Evolutionary conservation across 2,329 filamentous ascomycete genomes (phyloP).

Genomic region (Botryotinia globosa): DNA sequence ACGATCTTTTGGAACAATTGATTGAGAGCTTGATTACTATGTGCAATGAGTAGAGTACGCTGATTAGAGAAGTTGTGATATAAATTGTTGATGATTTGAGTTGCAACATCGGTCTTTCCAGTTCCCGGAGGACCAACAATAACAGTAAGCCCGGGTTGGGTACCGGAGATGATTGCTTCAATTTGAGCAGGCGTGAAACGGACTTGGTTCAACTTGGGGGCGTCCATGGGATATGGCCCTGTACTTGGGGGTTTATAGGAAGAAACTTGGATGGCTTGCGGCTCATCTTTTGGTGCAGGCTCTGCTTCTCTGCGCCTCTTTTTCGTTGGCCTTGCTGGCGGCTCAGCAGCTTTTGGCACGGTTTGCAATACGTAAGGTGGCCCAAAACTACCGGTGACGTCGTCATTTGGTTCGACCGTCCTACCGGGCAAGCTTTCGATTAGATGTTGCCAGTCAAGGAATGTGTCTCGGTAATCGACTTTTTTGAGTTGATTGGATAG

Average conservation of each 20-base stretch:
- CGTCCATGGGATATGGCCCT: conserved; percentile 84
- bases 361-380: conserved; percentile 85
- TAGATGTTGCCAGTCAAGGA: conserved; percentile 92
- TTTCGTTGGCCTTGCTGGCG: conserved; percentile 61
- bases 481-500: conserved; percentile 73
- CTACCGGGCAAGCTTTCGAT: conserved; percentile 86
- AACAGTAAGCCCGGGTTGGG: conserved; percentile 88
- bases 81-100: conserved; percentile 97
- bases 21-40: conserved; percentile 97
- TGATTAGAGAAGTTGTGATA: conserved; percentile 97
- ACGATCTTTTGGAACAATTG: conserved; percentile 98
- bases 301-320: conserved; percentile 82
- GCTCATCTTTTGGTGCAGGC: conserved; percentile 57
- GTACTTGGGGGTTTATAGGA: conserved; percentile 87
- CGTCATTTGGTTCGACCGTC: conserved; percentile 74
- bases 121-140: conserved; percentile 95
- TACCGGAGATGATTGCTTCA: conserved; percentile 89
- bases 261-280: conserved; percentile 73
- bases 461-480: conserved; percentile 90
- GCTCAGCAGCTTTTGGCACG: conserved; percentile 52
- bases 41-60: conserved; percentile 86
- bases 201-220: conserved; percentile 75
- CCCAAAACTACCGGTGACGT: conserved; percentile 69
- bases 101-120: conserved; percentile 98
- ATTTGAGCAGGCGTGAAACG: conserved; percentile 90